These are phyloP conservation scores for Penicillium robsamsonii DNA, from an alignment of 495 filamentous ascomycete genomes.

Conservation along the genomic window DNA sequence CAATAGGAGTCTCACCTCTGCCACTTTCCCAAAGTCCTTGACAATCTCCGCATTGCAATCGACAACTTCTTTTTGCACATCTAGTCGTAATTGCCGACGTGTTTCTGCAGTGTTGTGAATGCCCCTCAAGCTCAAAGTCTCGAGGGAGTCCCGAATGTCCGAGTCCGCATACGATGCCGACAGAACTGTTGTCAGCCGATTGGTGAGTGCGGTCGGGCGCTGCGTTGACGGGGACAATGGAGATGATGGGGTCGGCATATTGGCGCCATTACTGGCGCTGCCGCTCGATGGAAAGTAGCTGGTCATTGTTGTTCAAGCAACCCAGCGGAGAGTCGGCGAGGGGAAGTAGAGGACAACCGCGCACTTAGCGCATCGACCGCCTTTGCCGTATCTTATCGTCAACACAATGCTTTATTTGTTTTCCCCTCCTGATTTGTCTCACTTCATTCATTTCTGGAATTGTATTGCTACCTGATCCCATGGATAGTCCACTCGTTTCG, in stretches of 20 bases:
- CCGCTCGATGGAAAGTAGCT: slow-evolving; percentile 39
- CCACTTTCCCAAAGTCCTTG: slow-evolving; percentile 83
- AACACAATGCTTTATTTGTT: slow-evolving; percentile 13
- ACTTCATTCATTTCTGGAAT: background rate
- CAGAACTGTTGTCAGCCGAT: slow-evolving; percentile 77
- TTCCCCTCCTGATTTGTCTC: background rate
- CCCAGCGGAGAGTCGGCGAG: slow-evolving; percentile 10
- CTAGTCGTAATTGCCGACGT: slow-evolving; percentile 73
- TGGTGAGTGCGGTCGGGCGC: slow-evolving; percentile 63
- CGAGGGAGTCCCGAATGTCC: slow-evolving; percentile 84
- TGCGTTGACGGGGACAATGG: slow-evolving; percentile 35
- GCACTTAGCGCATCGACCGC: slow-evolving; percentile 22
- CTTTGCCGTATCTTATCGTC: slow-evolving; percentile 27
- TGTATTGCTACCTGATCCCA: slow-evolving; percentile 16
- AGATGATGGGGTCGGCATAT: slow-evolving; percentile 32
- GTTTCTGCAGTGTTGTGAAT: slow-evolving; percentile 76
- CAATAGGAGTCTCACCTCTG: slow-evolving; percentile 61
- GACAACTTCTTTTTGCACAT: slow-evolving; percentile 90
- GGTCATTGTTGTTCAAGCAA: slow-evolving; percentile 34
- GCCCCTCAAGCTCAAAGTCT: slow-evolving; percentile 68
- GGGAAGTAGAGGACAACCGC: slow-evolving; percentile 23
- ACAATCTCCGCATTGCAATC: slow-evolving; percentile 92
- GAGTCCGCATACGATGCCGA: slow-evolving; percentile 90
- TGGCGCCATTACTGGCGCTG: slow-evolving; percentile 29
- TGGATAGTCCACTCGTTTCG: slow-evolving; percentile 44